Evolutionary conservation across 352 stramenopile species (phyloP).

Genomic region (Globisporangium cylindrosporum): DNA sequence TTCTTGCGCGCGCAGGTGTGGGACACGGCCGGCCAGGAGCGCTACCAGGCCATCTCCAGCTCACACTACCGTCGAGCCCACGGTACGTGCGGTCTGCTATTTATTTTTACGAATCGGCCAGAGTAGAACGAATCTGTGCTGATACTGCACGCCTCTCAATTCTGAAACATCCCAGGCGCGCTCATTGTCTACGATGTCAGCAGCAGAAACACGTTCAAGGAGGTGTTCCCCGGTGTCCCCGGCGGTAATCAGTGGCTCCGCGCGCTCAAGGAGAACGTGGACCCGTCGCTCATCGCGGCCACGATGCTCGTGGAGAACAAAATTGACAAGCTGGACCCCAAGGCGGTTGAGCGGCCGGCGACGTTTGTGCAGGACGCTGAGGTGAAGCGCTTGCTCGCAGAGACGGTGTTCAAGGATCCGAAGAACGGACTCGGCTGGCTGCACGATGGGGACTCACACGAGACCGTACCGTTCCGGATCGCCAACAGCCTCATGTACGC

Average conservation of each 20-base stretch:
- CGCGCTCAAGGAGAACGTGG: slow-evolving; percentile 60
- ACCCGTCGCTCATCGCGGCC: slow-evolving; percentile 45
- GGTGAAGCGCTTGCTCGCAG: slow-evolving; percentile 40
- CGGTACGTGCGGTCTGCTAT: slow-evolving; percentile 22
- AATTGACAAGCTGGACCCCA: slow-evolving; percentile 45
- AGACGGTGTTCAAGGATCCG: slow-evolving; percentile 54
- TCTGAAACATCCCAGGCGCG: slow-evolving; percentile 28
- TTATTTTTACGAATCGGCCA: not conserved
- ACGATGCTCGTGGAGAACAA: slow-evolving; percentile 81
- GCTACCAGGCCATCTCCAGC: slow-evolving; percentile 70
- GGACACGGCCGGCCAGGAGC: slow-evolving; percentile 69
- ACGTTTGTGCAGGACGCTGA: slow-evolving; percentile 49
- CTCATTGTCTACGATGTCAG: slow-evolving; percentile 70
- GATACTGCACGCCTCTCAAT: too few relatives aligned
- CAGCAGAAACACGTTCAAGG: slow-evolving; percentile 63
- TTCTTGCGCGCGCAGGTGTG: slow-evolving; percentile 68
- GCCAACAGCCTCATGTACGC: slow-evolving; percentile 71
- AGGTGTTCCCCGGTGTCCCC: slow-evolving; percentile 48
- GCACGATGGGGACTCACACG: slow-evolving; percentile 34
- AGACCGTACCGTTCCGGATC: slow-evolving; percentile 51
- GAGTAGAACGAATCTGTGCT: not conserved
- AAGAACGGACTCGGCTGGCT: slow-evolving; percentile 47
- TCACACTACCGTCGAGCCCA: slow-evolving; percentile 67
- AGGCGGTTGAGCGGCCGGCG: slow-evolving; percentile 30
- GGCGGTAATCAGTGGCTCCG: slow-evolving; percentile 57